phyloP scores from a whole-genome alignment of 2,329 filamentous ascomycete species.

The Ophiocordyceps sinensis region DNA sequence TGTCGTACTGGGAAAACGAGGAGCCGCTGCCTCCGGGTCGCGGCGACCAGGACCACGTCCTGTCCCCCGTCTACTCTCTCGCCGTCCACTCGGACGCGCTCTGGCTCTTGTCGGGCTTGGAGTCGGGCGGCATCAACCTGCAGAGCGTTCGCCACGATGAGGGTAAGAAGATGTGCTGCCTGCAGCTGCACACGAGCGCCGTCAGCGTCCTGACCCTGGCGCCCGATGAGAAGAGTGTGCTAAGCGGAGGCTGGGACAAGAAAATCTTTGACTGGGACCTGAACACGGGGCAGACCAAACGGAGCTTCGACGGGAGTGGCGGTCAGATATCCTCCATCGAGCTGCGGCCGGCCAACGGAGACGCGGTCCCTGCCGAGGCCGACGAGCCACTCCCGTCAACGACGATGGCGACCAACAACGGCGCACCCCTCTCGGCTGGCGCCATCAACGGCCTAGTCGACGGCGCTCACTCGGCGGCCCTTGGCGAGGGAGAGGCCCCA shows the following conservation, averaged over 20 bases:
- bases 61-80: slow-evolving; percentile 90
- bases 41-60: slow-evolving; percentile 40
- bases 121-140: slow-evolving; percentile 83
- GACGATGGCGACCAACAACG: slow-evolving; percentile 67
- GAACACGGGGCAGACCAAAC: slow-evolving; percentile 64
- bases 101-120: slow-evolving; percentile 82
- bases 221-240: slow-evolving; percentile 69
- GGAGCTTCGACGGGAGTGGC: slow-evolving; percentile 62
- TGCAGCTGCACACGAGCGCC: slow-evolving; percentile 77
- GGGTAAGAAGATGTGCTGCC: slow-evolving; percentile 70
- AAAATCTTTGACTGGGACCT: slow-evolving; percentile 89
- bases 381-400: slow-evolving; percentile 44
- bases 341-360: slow-evolving; percentile 59
- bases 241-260: slow-evolving; percentile 97
- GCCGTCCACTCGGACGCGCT: slow-evolving; percentile 80
- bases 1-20: slow-evolving; percentile 98
- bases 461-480: slow-evolving; percentile 1
- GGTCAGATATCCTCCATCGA: slow-evolving; percentile 84
- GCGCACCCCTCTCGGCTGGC: slow-evolving; percentile 42
- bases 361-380: slow-evolving; percentile 62
- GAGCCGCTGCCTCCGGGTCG: slow-evolving; percentile 41
- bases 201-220: slow-evolving; percentile 77
- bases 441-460: slow-evolving; percentile 11
- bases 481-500: slow-evolving; percentile 4
- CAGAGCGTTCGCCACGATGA: slow-evolving; percentile 91